Base-by-base conservation (phyloP, 2,329 filamentous ascomycete genomes). In the Aspergillus alliaceus region DNA sequence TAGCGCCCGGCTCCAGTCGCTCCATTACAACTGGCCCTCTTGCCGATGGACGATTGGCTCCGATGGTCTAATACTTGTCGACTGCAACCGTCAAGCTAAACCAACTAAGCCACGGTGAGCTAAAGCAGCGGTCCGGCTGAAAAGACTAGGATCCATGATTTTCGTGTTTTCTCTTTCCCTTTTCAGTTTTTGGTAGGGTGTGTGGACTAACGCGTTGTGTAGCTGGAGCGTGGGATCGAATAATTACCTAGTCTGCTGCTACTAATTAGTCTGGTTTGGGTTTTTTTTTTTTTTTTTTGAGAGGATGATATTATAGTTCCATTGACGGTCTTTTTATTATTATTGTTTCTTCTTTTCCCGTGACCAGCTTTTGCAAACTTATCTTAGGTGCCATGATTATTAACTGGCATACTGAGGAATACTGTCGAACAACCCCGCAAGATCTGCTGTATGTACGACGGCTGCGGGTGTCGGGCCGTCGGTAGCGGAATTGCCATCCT, bases 381-480 rank as follows among this genome's bases (percentile, higher is more conserved):
- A 27, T 44, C 40, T 44, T 44, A n/a, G n/a, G 2, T 27, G 24
- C 14, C 12, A 24, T 24, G 20, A 40, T 52, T 52, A 49, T 40
- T 44, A 44, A 49, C 46, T 47, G 53, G 48, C 42, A 49, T 47
- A 32, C 25, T 34, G 51, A 46, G 44, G 40, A 44, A 44, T 27
- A 44, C 40, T 27, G 40, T 44, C 12, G 40, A 44, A 44, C 24
- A 55, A 58, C 63, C 63, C 63, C 61, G 61, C 61, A 59, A 60
- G 63, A 65, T 65, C 63, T 62, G 53, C 63, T 64, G 58, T 59
- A 63, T 61, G 63, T 65, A 61, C 59, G 54, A 61, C 62, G 64
- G 64, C 62, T 63, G 62, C 64, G 64, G 62, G 63, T 56, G 62
- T 63, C 64, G 64, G 64, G 35, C 64, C 64, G 63, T 64, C 63